Conservation (phyloP, 1,284 basidiomycete species). For the Austropuccinia psidii region DNA sequence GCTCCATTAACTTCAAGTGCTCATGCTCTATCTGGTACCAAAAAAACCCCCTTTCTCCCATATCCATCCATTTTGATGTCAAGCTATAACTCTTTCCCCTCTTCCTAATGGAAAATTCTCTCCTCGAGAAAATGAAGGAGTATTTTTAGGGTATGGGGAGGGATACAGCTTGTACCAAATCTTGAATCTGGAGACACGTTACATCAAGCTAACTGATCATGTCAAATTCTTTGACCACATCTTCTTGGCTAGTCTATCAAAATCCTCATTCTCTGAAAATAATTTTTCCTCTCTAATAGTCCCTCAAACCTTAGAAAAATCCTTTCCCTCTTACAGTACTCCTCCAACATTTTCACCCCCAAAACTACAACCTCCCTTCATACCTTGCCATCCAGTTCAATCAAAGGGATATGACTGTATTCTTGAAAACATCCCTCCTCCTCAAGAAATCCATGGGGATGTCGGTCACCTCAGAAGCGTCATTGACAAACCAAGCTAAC, state of each 20-base stretch:
- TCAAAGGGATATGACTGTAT: background rate
- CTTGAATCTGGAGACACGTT: background rate
- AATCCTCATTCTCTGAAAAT: no score
- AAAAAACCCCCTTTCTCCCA: background rate
- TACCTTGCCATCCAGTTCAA: background rate
- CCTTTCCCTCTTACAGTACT: background rate
- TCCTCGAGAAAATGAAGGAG: background rate
- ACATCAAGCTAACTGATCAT: background rate
- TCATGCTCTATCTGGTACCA: background rate
- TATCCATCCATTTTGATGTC: background rate
- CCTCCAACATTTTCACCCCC: background rate
- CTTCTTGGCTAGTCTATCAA: no score
- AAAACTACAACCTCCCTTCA: background rate
- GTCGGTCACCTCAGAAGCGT: no score
- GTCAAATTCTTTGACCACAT: background rate
- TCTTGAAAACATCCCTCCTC: background rate
- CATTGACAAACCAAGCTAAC: no score
- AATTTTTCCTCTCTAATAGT: no score
- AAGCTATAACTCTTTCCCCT: background rate
- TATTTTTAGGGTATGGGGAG: no score
- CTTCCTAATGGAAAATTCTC: background rate
- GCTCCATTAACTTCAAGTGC: background rate
- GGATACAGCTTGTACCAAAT: background rate
- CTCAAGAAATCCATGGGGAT: no score
- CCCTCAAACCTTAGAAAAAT: background rate